Evolutionary conservation across 176 grass and related monocot species (phyloP), one percentile per base, ranked within the genome.

Genomic region (Themeda triandra): DNA sequence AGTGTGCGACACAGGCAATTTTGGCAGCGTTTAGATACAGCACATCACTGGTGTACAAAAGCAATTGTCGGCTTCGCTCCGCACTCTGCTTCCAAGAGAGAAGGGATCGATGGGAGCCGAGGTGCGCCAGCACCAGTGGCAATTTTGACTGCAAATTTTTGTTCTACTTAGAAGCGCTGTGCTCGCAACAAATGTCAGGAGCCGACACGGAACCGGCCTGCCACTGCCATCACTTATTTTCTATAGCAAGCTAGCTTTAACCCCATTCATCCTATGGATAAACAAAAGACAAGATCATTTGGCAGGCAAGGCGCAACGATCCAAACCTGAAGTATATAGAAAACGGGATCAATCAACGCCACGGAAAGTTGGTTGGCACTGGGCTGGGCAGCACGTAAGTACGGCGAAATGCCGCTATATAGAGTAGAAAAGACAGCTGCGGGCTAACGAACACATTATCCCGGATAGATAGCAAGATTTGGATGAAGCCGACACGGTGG

Each of bases 151-250:
- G n/a, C n/a, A n/a, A n/a, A n/a, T n/a, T n/a, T n/a, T n/a, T n/a
- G n/a, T n/a, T n/a, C n/a, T n/a, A n/a, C n/a, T n/a, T n/a, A n/a
- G n/a, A n/a, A n/a, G n/a, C 39, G 27, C 6, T n/a, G 41, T 64
- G 77, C 39, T 71, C 3, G 48, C 80, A 5, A 71, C 80, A 82
- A 71, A 59, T 82, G 80, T 58, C 66, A 59, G 45, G 11, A 68
- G 29, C 63, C 36, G 21, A 31, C 12, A 15, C 21, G 15, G 24
- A 10, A 19, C 17, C 76, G 28, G 25, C 30, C 62, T 39, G 41
- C 39, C 59, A n/a, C n/a, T n/a, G n/a, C n/a, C n/a, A n/a, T n/a
- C n/a, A n/a, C n/a, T n/a, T n/a, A n/a, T n/a, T n/a, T n/a, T n/a
- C n/a, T n/a, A n/a, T n/a, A n/a, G n/a, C n/a, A n/a, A n/a, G n/a